phyloP scores from a whole-genome alignment of 2,329 filamentous ascomycete species.

The Beauveria varroae region DNA sequence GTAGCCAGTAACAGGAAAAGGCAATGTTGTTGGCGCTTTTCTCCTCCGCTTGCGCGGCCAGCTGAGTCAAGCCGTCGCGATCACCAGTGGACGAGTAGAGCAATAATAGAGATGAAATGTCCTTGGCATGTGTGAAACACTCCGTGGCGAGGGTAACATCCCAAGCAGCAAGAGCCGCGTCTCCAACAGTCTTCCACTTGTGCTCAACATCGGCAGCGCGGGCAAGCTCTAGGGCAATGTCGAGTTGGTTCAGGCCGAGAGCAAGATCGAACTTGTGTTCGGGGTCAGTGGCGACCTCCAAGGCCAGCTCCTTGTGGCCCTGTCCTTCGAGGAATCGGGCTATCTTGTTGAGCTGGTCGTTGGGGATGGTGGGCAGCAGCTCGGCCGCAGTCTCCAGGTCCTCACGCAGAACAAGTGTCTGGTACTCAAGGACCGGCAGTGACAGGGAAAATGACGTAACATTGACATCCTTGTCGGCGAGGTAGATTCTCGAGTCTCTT shows the following conservation, averaged over 20 bases:
- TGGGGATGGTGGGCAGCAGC: slow-evolving; percentile 73
- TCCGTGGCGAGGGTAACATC: slow-evolving; percentile 82
- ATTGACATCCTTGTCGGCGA: slow-evolving; percentile 91
- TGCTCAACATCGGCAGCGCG: slow-evolving; percentile 80
- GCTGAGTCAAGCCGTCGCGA: slow-evolving; percentile 60
- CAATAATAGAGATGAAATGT: slow-evolving; percentile 80
- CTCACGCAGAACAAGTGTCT: slow-evolving; percentile 87
- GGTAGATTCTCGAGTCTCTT: slow-evolving; percentile 88
- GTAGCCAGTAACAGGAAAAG: slow-evolving; percentile 83
- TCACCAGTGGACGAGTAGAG: slow-evolving; percentile 83
- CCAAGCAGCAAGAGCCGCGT: slow-evolving; percentile 81
- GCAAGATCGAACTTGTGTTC: slow-evolving; percentile 97
- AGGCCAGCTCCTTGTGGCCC: slow-evolving; percentile 89
- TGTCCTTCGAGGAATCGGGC: slow-evolving; percentile 95
- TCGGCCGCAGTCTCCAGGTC: slow-evolving; percentile 89
- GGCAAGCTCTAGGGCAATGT: slow-evolving; percentile 80
- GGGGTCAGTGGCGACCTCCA: slow-evolving; percentile 87
- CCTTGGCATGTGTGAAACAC: slow-evolving; percentile 86
- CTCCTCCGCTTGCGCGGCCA: slow-evolving; percentile 68
- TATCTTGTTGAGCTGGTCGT: slow-evolving; percentile 97
- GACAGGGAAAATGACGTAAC: slow-evolving; percentile 88
- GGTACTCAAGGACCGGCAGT: slow-evolving; percentile 89
- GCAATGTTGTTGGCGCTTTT: slow-evolving; percentile 84
- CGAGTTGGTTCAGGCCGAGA: slow-evolving; percentile 71
- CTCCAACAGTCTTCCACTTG: slow-evolving; percentile 97